Conservation (phyloP, 768 basidiomycete species). For the Tulasnella sp. region DNA sequence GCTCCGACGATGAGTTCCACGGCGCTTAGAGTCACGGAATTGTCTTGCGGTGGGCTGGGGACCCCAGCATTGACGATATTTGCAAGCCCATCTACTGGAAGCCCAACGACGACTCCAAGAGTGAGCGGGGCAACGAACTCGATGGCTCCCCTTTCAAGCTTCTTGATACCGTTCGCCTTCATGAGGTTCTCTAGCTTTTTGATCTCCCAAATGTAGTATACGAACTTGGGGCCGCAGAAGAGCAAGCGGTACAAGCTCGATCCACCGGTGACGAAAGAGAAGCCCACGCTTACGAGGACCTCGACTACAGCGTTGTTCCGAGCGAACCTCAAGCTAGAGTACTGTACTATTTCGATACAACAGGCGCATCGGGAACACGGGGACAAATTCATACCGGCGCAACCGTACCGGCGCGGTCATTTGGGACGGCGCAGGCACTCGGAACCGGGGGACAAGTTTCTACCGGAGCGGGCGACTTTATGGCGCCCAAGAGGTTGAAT, state of each 20-base stretch:
- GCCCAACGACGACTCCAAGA: neutral
- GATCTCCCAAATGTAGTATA: neutral
- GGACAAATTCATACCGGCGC: too few relatives aligned
- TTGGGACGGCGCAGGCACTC: too few relatives aligned
- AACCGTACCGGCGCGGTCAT: too few relatives aligned
- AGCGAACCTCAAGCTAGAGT: neutral
- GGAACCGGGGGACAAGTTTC: too few relatives aligned
- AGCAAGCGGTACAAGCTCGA: neutral
- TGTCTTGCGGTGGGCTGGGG: neutral
- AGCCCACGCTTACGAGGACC: neutral
- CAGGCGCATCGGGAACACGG: too few relatives aligned
- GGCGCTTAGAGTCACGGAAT: too few relatives aligned
- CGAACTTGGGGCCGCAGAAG: neutral
- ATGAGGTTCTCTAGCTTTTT: neutral
- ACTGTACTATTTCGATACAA: too few relatives aligned
- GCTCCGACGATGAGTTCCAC: too few relatives aligned
- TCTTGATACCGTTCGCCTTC: neutral
- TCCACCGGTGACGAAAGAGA: neutral
- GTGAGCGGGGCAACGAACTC: neutral
- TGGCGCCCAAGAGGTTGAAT: too few relatives aligned
- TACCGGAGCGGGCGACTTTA: too few relatives aligned
- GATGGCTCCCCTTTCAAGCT: neutral
- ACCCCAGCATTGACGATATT: neutral
- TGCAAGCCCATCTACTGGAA: neutral
- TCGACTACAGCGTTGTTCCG: neutral